Evolutionary conservation across 2,329 filamentous ascomycete genomes (phyloP), one percentile per base, ranked within the genome.

Genomic region (Pestalotiopsis sp.): DNA sequence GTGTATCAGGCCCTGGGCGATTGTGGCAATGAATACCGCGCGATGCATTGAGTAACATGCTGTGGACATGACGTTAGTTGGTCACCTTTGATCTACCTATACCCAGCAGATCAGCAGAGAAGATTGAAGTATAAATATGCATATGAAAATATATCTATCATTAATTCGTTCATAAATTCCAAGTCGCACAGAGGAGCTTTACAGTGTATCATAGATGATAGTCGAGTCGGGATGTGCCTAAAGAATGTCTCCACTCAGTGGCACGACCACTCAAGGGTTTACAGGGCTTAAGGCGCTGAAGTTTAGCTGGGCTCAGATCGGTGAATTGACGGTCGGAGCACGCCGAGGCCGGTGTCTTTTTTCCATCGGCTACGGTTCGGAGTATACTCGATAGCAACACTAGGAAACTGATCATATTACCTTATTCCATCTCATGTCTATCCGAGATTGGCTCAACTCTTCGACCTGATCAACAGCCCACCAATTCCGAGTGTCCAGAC

Each of bases 21-120:
- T 64, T 79, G 79, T 36, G 79, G 79, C 1, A 75, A 74, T 17
- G 78, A 80, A 69, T 80, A 80, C 45, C 65, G 68, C 11, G 64
- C 64, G 14, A 66, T 66, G 64, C 64, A 66, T 36, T 66, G 23
- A 66, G 45, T n/a, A 3, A n/a, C 14, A 45, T n/a, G 41, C 17
- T 45, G n/a, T n/a, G 45, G 45, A 20, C 14, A 52, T 20, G 13
- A 6, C 7, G 17, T 11, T n/a, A 20, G 9, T 20, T 9, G 31
- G 7, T 36, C 31, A 36, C 31, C 31, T 36, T 36, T 36, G 31
- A 36, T 36, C 31, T 36, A 9, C 31, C 31, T 7, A 36, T 36
- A 36, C 31, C 31, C 31, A 36, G 31, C 31, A 31, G 31, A 31
- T 6, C 31, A 31, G 31, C 31, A 36, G 31, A 36, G 31, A 36